phyloP scores from a whole-genome alignment of 306 rosid genomes.

The Fagus crenata region DNA sequence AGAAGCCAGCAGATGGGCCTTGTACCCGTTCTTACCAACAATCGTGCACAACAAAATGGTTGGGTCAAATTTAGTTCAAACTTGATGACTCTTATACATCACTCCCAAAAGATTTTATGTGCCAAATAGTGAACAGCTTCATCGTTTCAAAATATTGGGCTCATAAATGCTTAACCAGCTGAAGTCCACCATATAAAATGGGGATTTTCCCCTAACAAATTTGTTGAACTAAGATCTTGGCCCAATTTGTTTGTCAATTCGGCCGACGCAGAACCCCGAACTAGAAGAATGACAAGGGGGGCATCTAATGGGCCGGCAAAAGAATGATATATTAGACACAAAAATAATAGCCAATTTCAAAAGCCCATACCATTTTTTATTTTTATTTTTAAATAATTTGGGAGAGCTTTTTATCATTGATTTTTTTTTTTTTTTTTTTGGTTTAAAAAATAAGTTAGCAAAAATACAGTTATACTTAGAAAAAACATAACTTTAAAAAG shows the following conservation, averaged over 20 bases:
- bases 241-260: neutral
- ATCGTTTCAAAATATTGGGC: neutral
- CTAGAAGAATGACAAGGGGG: neutral
- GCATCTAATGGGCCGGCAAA: neutral
- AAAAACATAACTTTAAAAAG: no score
- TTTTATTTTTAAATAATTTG: no score
- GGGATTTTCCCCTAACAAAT: neutral
- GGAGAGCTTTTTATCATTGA: no score
- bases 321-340: no score
- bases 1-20: neutral
- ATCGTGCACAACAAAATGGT: no score
- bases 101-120: neutral
- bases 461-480: no score
- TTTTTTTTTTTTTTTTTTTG: no score
- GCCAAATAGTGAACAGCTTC: neutral
- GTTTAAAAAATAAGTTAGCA: no score
- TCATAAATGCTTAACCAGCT: neutral
- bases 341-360: no score
- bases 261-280: neutral
- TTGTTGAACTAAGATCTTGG: neutral
- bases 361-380: no score
- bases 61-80: no score
- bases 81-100: neutral
- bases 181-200: neutral
- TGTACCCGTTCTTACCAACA: neutral